Evolutionary conservation across 1,139 yeast species (phyloP), one percentile per base, ranked within the genome.

Genomic region (Suhomyces anneliseae): DNA sequence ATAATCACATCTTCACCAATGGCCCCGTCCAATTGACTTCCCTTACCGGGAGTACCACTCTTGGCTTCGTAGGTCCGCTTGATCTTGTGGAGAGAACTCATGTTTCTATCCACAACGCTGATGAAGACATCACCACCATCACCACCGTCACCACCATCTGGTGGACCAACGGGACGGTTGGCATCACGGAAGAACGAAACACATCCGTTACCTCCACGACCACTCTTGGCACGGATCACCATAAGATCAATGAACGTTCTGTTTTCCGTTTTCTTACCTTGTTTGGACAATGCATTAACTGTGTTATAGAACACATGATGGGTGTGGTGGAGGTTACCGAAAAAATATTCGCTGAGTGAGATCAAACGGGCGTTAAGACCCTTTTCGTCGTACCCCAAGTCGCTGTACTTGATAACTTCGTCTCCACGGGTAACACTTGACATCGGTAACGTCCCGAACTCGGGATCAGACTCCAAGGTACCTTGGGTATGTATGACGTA

Each of bases 111-210:
- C 2, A 85, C 84, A 2, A 96, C 96, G 61, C 84, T 88, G 5
- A 93, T 79, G 61, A 85, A 92, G 3, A 93, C 79, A 46, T 87
- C 78, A 1, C 99, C 99, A 10, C 99, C 99, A 51, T 76, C 72
- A 6, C 99, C 99, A 26, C 99, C 99, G 66, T 93, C 98, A 12
- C 99, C 99, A 26, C 99, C 99, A 65, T 92, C 96, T 0, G 99
- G 96, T 0, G 99, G 98, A 0, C 99, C 99, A 15, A 78, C 76
- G 0, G 96, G 78, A 38, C 89, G 71, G 44, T 90, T 88, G 2
- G 96, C 89, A 57, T 90, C 98, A 51, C 96, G 72, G 54, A 86
- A 79, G 64, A 93, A 93, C 0, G 97, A 86, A 0, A 90, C 86
- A 42, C 82, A 77, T 7, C 99, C 99, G 61, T 85, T 78, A 1